Conservation (phyloP, 495 filamentous ascomycete genomes). For the Hyaloscypha finlandica region DNA sequence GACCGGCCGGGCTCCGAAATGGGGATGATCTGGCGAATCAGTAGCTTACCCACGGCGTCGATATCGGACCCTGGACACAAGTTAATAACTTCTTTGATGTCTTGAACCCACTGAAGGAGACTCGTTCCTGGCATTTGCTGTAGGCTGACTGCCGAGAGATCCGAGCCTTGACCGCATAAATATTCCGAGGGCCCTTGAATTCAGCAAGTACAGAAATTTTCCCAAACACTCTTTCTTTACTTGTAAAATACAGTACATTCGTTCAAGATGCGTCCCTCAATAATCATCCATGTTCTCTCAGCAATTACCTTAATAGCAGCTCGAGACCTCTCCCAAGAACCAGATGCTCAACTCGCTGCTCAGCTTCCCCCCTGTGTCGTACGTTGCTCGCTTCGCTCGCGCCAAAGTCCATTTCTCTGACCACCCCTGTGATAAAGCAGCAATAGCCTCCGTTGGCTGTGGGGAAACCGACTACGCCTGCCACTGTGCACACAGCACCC, state of each 20-base stretch:
- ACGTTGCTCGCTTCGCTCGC: not conserved
- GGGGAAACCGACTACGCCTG: conserved; percentile 2
- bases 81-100: not conserved
- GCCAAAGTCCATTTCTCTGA: not conserved
- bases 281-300: not conserved
- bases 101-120: not conserved
- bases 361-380: conserved; percentile 12
- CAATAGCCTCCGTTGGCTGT: conserved; percentile 12
- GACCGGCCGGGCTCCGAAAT: not conserved
- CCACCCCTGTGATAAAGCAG: conserved; percentile 5
- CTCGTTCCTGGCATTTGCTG: not conserved
- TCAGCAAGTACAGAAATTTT: not conserved
- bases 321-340: not conserved
- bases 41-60: not conserved
- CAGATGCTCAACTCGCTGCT: conserved; percentile 9
- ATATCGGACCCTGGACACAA: not conserved
- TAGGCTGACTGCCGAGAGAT: not conserved
- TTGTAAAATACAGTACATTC: not conserved
- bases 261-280: not conserved
- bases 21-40: not conserved
- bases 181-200: not conserved
- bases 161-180: not conserved
- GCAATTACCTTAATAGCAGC: not conserved
- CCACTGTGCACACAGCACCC: conserved; percentile 6
- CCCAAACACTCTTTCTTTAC: not conserved